A percentile compares a stretch with the other conserved stretches of the same genome.
Evolutionary conservation across 2,329 filamentous ascomycete genomes (phyloP).

Genomic region (Nemania diffusa): DNA sequence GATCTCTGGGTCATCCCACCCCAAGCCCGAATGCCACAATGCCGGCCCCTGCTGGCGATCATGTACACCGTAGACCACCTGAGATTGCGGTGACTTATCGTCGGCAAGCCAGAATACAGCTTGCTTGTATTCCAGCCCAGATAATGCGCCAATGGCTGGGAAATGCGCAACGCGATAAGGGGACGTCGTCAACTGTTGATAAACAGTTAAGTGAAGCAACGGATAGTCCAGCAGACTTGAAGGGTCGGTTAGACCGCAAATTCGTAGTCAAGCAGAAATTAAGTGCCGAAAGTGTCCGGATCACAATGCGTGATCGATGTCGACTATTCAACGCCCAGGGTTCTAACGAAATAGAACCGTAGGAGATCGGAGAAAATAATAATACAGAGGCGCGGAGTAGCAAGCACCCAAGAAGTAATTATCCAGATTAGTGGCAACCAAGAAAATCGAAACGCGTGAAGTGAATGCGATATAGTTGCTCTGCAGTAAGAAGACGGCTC

Average conservation of each 20-base stretch:
- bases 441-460: conserved; percentile 10
- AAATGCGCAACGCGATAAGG: conserved; percentile 5
- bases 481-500: background rate
- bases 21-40: conserved; percentile 2
- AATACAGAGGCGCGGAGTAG: conserved; percentile 17
- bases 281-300: background rate
- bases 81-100: background rate
- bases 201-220: background rate
- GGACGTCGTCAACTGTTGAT: background rate
- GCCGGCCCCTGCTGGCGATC: conserved; percentile 28
- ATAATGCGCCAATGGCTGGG: conserved; percentile 7
- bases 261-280: background rate
- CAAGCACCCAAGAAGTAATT: conserved; percentile 9
- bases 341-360: background rate
- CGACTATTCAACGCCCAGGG: conserved; percentile 1
- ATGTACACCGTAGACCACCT: conserved; percentile 27
- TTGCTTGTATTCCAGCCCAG: background rate
- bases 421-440: conserved; percentile 17
- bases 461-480: conserved; percentile 5
- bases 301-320: conserved; percentile 5
- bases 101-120: conserved; percentile 1
- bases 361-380: conserved; percentile 2
- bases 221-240: background rate
- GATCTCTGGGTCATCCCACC: conserved; percentile 28
- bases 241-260: background rate